Conservation (phyloP, 371 early-diverging fungal species). For the Apophysomyces variabilis region DNA sequence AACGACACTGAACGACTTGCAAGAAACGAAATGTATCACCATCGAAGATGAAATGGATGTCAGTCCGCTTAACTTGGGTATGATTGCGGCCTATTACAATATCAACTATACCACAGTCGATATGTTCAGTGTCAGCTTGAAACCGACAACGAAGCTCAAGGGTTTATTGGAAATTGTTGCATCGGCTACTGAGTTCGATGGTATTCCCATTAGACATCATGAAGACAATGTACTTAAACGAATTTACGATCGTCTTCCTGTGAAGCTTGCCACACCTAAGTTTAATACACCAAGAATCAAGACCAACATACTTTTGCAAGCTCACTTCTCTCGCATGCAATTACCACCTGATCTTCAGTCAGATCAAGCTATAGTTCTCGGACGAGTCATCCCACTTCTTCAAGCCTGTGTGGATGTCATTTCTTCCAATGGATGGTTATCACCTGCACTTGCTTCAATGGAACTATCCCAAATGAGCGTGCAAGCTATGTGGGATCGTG, state of each 20-base stretch:
- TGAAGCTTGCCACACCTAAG: slow-evolving; percentile 65
- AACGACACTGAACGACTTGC: slow-evolving; percentile 83
- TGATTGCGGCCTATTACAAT: slow-evolving; percentile 97
- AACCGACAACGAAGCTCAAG: slow-evolving; percentile 83
- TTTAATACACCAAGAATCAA: slow-evolving; percentile 89
- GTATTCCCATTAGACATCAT: slow-evolving; percentile 91
- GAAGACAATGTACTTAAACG: slow-evolving; percentile 81
- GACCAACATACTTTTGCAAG: slow-evolving; percentile 89
- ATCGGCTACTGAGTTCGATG: slow-evolving; percentile 91
- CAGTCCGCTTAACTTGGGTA: slow-evolving; percentile 89
- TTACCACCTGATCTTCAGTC: slow-evolving; percentile 91
- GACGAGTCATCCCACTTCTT: slow-evolving; percentile 78
- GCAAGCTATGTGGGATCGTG: slow-evolving; percentile 96
- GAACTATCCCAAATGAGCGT: slow-evolving; percentile 96
- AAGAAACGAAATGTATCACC: slow-evolving; percentile 86
- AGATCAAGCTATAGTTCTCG: slow-evolving; percentile 80
- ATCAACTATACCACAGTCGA: slow-evolving; percentile 94
- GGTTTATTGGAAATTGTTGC: slow-evolving; percentile 92
- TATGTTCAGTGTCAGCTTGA: slow-evolving; percentile 87
- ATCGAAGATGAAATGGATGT: slow-evolving; percentile 87
- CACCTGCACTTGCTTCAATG: slow-evolving; percentile 91
- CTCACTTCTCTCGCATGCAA: slow-evolving; percentile 90
- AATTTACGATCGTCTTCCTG: slow-evolving; percentile 83
- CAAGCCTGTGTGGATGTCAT: slow-evolving; percentile 97
- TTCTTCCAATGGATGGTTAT: slow-evolving; percentile 90